These are phyloP conservation scores for Neckera pumila DNA, from an alignment of 225 moss, liverwort and hornwort genomes.

Conservation along the genomic window DNA sequence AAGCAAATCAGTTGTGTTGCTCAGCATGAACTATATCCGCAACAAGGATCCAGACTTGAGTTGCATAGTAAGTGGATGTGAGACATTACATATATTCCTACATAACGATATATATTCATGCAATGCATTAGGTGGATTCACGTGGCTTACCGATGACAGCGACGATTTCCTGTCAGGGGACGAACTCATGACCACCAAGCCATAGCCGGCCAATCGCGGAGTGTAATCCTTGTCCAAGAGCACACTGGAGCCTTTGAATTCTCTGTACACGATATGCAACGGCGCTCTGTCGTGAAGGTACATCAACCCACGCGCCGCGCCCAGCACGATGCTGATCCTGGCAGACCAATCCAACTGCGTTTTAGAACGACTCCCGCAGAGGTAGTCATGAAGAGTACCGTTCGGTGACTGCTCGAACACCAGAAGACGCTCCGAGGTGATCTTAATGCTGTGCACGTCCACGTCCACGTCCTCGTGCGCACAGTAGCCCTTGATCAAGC, in stretches of 20 bases:
- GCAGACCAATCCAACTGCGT: slow-evolving; percentile 23
- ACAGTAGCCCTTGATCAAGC: slow-evolving; percentile 35
- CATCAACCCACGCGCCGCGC: slow-evolving; percentile 32
- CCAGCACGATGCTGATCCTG: slow-evolving; percentile 29
- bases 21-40: neutral
- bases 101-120: neutral
- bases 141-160: slow-evolving; percentile 5
- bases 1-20: neutral
- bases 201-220: slow-evolving; percentile 29
- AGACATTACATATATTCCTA: neutral
- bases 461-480: slow-evolving; percentile 1
- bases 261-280: slow-evolving; percentile 22
- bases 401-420: slow-evolving; percentile 37
- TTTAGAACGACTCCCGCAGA: slow-evolving; percentile 14
- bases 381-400: slow-evolving; percentile 36
- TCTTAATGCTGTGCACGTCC: neutral
- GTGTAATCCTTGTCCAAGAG: slow-evolving; percentile 26
- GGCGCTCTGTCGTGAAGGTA: slow-evolving; percentile 42
- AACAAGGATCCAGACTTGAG: neutral
- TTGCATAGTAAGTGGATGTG: neutral
- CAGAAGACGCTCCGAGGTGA: slow-evolving; percentile 13
- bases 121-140: neutral
- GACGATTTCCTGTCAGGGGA: neutral
- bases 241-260: slow-evolving; percentile 22
- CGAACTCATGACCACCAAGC: slow-evolving; percentile 8